phyloP scores from a whole-genome alignment of 805 yeast species.

The Peterozyma xylosa region DNA sequence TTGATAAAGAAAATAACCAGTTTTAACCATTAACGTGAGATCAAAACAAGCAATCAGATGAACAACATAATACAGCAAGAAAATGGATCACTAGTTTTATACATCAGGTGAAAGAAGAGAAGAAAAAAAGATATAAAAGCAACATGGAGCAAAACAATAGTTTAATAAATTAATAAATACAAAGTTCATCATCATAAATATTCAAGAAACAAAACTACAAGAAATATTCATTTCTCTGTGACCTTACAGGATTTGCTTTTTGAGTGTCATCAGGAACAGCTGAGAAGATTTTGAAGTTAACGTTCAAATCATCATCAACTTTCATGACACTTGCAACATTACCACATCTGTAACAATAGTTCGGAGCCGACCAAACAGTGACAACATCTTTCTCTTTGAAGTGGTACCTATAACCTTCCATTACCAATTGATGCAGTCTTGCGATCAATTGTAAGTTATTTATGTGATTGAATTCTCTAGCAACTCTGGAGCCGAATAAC shows the following conservation, averaged over 20 bases:
- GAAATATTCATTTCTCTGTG: conserved; percentile 29
- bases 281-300: conserved; percentile 87
- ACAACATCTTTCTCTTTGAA: conserved; percentile 95
- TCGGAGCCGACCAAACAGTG: conserved; percentile 97
- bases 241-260: conserved; percentile 25
- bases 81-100: too few relatives aligned
- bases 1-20: too few relatives aligned
- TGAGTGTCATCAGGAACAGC: conserved; percentile 84
- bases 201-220: conserved; percentile 11
- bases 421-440: conserved; percentile 94
- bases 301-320: conserved; percentile 78
- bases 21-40: too few relatives aligned
- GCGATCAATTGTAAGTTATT: conserved; percentile 85
- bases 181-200: too few relatives aligned
- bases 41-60: too few relatives aligned
- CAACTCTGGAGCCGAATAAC: conserved; percentile 91
- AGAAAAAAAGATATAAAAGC: too few relatives aligned
- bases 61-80: too few relatives aligned
- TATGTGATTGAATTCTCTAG: conserved; percentile 92
- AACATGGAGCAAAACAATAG: too few relatives aligned
- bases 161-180: too few relatives aligned
- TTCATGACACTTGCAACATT: conserved; percentile 98
- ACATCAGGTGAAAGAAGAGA: too few relatives aligned
- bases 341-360: conserved; percentile 95
- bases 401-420: conserved; percentile 97